Base-by-base conservation (phyloP, 2,329 filamentous ascomycete species). In the Venturia carpophila region DNA sequence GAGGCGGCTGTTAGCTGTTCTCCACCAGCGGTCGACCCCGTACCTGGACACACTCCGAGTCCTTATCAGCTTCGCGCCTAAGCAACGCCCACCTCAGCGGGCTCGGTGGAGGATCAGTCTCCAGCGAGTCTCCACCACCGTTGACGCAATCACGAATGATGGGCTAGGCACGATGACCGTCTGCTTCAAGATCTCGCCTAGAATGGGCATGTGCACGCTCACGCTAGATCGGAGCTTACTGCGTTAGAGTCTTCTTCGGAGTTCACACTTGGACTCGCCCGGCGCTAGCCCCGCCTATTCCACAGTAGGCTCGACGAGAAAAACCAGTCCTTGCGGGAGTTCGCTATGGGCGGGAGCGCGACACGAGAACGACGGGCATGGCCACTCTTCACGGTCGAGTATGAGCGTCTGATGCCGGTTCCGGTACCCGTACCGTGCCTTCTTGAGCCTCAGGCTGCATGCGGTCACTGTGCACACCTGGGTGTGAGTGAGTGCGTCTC, bases 321-420 rank as follows among this genome's bases (percentile, higher is more conserved):
- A 2, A 56, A n/a, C 52, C 52, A 56, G 30, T 56, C 52, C 34
- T 56, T 30, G 49, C 49, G 24, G 24, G 10, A 55, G 27, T 17
- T 19, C 45, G n/a, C 45, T 47, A 55, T 13, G 27, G 19, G 52
- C 52, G 52, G 52, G 52, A 56, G 30, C 52, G 52, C 27, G 27
- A 56, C 52, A 56, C 52, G 52, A 27, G 52, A 56, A 56, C n/a
- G 49, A 56, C 49, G 27, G 49, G 49, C 49, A 56, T 56, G 49
- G 34, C 5, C 11, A 27, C 49, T 56, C 49, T 15, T 34, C 27
- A 11, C 49, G 49, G 24, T 5, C 27, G n/a, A n/a, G n/a, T n/a
- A n/a, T n/a, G n/a, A n/a, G n/a, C n/a, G n/a, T n/a, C n/a, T n/a
- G n/a, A n/a, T n/a, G n/a, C n/a, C n/a, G n/a, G n/a, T n/a, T n/a